Evolutionary conservation across 208 protist species (phyloP).

Genomic region (Leishmania mexicana): DNA sequence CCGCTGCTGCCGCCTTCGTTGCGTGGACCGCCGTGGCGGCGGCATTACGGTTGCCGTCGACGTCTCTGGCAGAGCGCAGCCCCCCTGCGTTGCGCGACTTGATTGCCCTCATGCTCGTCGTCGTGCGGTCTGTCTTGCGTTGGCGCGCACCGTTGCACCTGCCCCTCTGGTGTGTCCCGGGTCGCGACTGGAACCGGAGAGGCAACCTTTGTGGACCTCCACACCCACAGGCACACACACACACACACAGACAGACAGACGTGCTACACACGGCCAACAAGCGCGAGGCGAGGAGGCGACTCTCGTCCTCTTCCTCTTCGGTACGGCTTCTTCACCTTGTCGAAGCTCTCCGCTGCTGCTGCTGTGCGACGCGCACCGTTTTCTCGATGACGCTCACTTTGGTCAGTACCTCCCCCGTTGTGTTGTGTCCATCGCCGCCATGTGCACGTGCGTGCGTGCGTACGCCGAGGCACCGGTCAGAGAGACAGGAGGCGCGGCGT

Average conservation of each 20-base stretch:
- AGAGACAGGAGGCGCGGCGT: not conserved
- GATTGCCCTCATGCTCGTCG: not conserved
- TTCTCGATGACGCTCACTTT: not conserved
- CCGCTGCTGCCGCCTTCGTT: not conserved
- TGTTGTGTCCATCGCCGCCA: not conserved
- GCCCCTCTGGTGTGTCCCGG: not conserved
- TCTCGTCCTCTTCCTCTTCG: not conserved
- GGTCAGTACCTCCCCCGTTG: too few species aligned
- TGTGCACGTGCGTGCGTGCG: not conserved
- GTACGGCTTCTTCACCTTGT: not conserved
- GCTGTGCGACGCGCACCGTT: not conserved
- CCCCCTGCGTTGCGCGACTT: not conserved
- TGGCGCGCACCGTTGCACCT: not conserved
- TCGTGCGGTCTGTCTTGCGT: not conserved
- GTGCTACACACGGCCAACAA: not conserved
- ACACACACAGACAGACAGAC: constrained; percentile 1
- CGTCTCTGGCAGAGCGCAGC: not conserved
- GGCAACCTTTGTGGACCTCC: not conserved
- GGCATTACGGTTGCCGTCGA: not conserved
- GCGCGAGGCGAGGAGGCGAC: not conserved
- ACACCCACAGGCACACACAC: not conserved
- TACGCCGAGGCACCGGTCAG: not conserved
- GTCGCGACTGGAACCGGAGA: not conserved
- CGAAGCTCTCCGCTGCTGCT: not conserved
- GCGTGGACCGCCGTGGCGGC: too few species aligned